Evolutionary conservation across 331 rosid genomes (phyloP), one percentile per base, ranked within the genome.

Genomic region (Telfairia occidentalis): DNA sequence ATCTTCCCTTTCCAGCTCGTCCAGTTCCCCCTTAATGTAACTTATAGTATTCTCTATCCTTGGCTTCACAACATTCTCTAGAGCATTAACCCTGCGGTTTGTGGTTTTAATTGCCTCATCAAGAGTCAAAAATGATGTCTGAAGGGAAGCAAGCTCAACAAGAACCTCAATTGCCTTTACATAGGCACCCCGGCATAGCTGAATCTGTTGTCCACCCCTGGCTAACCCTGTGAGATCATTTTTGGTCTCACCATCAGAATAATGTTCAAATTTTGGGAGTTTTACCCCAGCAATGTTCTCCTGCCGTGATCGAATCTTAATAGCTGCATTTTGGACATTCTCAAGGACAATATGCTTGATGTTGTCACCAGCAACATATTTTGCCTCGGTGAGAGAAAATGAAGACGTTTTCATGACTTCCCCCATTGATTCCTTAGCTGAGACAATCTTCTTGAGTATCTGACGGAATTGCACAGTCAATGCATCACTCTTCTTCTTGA

Each of bases 401-500:
- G 97, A 85, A 15, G 98, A 91, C n/a, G 85, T 73, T 76, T 93
- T 93, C 98, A 93, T 91, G 19, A 93, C 84, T 16, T 93, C 98
- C 16, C 98, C 98, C 98, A 93, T 93, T 34, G 97, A 89, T 78
- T 93, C 98, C 82, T 93, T 93, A 8, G 98, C 84, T 2, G 98
- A 69, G n/a, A 93, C 98, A 19, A 93, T 91, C 75, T 87, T 90
- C 81, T 91, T 93, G 61, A 93, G 91, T 82, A 93, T 91, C 82
- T 84, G 86, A 29, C 97, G 90, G 30, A 93, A 93, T 73, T 93
- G 98, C 30, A 91, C 96, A 2, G 98, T 93, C 79, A 93, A 78
- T 59, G 98, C 98, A 63, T 93, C 98, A 46, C 98, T 93, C 90
- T 93, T 93, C 87, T 93, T 93, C 96, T 93, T 93, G 40, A 93